These are phyloP conservation scores for Clonostachys rhizophaga DNA, from an alignment of 2,329 filamentous ascomycete genomes.

Conservation along the genomic window DNA sequence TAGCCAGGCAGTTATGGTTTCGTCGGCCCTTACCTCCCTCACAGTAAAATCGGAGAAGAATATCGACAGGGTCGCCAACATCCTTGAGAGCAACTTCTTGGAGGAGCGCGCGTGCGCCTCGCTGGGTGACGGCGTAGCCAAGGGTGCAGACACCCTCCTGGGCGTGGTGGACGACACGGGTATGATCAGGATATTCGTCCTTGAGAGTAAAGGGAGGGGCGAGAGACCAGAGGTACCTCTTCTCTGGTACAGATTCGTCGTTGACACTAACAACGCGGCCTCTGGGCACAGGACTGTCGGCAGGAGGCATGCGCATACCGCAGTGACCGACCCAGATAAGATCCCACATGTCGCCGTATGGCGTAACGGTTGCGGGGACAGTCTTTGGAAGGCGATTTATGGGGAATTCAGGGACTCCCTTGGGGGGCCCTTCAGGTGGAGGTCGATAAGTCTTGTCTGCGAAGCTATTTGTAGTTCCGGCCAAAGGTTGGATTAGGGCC, in stretches of 20 bases:
- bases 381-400: conserved; percentile 12
- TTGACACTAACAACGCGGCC: conserved; percentile 20
- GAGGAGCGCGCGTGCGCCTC: conserved; percentile 47
- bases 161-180: conserved; percentile 34
- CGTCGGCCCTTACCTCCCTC: conserved; percentile 25
- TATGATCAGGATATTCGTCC: conserved; percentile 29
- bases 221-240: conserved; percentile 21
- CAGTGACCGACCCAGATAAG: conserved; percentile 47
- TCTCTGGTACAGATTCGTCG: conserved; percentile 27
- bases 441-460: conserved; percentile 15
- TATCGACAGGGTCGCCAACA: conserved; percentile 32
- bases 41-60: conserved; percentile 40
- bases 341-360: conserved; percentile 48
- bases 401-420: conserved; percentile 7
- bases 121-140: conserved; percentile 47
- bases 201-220: conserved; percentile 26
- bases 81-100: conserved; percentile 39
- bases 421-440: conserved; percentile 1
- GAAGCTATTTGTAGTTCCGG: conserved; percentile 5
- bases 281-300: conserved; percentile 12
- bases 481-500: conserved; percentile 23
- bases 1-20: conserved; percentile 30
- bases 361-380: conserved; percentile 18
- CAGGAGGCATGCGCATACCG: conserved; percentile 23
- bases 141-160: conserved; percentile 36